These are phyloP conservation scores for Otatea glauca DNA, from an alignment of 176 grass and related monocot genomes.

Conservation along the genomic window DNA sequence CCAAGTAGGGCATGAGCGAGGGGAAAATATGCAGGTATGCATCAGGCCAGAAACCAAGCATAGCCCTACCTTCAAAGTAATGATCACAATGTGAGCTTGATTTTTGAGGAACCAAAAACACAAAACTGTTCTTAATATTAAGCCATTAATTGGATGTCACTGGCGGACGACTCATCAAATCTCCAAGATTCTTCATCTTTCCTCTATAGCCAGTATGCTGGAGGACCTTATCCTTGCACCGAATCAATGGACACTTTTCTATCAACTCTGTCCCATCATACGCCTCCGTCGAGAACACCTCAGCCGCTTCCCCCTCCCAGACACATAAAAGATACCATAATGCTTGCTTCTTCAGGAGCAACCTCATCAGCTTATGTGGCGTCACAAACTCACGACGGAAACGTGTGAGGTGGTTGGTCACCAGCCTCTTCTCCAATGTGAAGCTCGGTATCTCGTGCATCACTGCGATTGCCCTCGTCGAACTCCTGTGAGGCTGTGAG, in stretches of 20 bases:
- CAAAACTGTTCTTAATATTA: neutral
- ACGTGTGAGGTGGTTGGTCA: constrained; percentile 82
- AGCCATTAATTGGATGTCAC: constrained; percentile 9
- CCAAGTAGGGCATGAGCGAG: neutral
- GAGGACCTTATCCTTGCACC: constrained; percentile 79
- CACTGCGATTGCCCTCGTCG: constrained; percentile 81
- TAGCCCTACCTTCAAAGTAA: neutral
- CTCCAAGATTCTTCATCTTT: constrained; percentile 61
- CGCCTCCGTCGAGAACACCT: constrained; percentile 87
- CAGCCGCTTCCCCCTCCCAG: constrained; percentile 75
- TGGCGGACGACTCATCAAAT: constrained; percentile 7
- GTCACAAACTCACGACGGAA: constrained; percentile 76
- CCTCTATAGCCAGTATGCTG: constrained; percentile 71
- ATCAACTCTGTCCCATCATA: constrained; percentile 74
- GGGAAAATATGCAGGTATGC: neutral
- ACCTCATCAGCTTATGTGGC: constrained; percentile 90
- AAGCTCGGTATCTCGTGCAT: constrained; percentile 91
- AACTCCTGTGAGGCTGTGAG: constrained; percentile 50
- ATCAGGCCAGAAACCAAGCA: neutral
- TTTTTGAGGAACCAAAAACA: neutral
- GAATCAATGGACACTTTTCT: constrained; percentile 63
- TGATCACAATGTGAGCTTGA: neutral
- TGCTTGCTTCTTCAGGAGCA: constrained; percentile 79
- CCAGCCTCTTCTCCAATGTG: constrained; percentile 86
- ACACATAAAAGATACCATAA: constrained; percentile 91